Evolutionary conservation across 805 yeast species (phyloP).

Genomic region (Zygoascus flipseniorum): DNA sequence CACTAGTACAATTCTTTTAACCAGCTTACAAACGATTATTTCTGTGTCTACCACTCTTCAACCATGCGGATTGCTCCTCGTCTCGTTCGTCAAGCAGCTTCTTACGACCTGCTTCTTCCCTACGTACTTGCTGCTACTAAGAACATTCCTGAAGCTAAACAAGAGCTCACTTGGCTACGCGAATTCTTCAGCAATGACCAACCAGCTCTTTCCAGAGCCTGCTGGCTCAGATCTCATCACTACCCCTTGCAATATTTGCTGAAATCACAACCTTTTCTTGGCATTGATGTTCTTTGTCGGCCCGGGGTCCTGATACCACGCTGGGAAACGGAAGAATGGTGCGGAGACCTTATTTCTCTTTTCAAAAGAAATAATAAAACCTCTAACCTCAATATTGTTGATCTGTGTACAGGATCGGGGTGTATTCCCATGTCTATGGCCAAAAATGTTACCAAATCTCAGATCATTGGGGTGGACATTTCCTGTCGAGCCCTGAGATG

Average conservation of each 20-base stretch:
- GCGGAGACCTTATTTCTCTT: constrained; percentile 32
- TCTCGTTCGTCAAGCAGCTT: constrained; percentile 9
- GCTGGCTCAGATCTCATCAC: constrained; percentile 39
- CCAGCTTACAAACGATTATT: no score
- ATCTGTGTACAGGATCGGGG: constrained; percentile 84
- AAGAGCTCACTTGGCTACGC: constrained; percentile 58
- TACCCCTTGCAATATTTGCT: constrained; percentile 80
- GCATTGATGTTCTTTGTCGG: constrained; percentile 48
- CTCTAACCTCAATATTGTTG: constrained; percentile 31
- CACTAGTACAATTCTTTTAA: not conserved
- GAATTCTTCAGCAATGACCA: constrained; percentile 40
- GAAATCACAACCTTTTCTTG: constrained; percentile 82
- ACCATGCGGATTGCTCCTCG: constrained; percentile 17
- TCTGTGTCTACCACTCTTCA: not conserved
- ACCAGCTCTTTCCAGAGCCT: constrained; percentile 43
- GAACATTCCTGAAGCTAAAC: constrained; percentile 34
- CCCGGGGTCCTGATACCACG: constrained; percentile 77
- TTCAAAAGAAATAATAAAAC: constrained; percentile 4
- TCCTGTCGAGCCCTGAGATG: constrained; percentile 44
- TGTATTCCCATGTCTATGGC: constrained; percentile 61
- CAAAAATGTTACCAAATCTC: constrained; percentile 18
- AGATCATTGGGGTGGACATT: constrained; percentile 46
- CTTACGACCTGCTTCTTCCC: constrained; percentile 14
- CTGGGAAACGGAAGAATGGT: constrained; percentile 96
- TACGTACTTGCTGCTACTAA: constrained; percentile 18